Conservation (phyloP, 805 yeast species). For the Phaffomyces thermotolerans region DNA sequence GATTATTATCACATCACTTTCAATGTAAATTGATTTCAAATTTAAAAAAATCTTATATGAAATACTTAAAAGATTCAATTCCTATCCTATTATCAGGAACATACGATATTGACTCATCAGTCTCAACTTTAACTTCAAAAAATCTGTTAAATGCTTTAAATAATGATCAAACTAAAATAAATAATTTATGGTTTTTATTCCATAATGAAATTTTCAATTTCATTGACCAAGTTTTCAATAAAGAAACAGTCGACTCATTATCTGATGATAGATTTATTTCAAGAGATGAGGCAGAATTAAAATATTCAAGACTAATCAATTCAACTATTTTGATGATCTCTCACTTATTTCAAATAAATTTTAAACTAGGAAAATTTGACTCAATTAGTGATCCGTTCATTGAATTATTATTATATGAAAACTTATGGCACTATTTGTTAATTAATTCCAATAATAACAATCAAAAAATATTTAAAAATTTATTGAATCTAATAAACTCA, state of each 20-base stretch:
- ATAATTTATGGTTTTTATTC: constrained; percentile 56
- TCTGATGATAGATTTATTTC: constrained; percentile 69
- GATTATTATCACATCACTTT: constrained; percentile 55
- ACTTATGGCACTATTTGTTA: constrained; percentile 36
- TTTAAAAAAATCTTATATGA: constrained; percentile 51
- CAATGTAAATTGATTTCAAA: constrained; percentile 47
- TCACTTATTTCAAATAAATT: constrained; percentile 22
- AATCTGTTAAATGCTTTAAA: constrained; percentile 50
- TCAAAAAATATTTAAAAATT: constrained; percentile 34
- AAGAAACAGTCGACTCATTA: constrained; percentile 55
- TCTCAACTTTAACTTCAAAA: constrained; percentile 41
- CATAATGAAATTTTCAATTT: constrained; percentile 48
- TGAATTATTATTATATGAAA: constrained; percentile 35
- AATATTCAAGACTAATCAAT: constrained; percentile 51
- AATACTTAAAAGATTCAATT: constrained; percentile 61
- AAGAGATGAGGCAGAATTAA: constrained; percentile 56
- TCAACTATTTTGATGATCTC: constrained; percentile 44
- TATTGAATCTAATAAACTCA: constrained; percentile 31
- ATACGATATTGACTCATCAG: constrained; percentile 62
- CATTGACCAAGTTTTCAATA: constrained; percentile 41
- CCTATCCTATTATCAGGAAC: constrained; percentile 70
- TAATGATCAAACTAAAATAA: constrained; percentile 44
- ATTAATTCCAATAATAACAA: constrained; percentile 30
- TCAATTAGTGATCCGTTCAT: constrained; percentile 15
- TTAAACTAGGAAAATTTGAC: constrained; percentile 19